A percentile compares a stretch with the other conserved stretches of the same genome.
These are phyloP conservation scores for Hanseniaspora thailandica DNA, from an alignment of 805 yeast species.

Conservation along the genomic window DNA sequence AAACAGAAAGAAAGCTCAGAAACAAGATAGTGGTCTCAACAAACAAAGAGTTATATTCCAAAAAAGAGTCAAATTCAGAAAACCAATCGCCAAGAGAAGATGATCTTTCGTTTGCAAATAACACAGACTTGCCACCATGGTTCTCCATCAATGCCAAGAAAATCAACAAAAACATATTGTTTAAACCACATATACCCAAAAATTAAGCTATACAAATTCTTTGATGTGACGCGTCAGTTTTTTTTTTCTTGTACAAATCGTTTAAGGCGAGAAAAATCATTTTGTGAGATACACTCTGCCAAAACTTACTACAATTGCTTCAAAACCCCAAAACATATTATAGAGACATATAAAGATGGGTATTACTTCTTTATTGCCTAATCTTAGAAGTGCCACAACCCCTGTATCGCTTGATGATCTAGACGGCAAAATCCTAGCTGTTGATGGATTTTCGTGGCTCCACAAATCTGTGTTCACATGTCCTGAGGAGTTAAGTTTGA, in stretches of 20 bases:
- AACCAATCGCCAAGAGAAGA: not conserved
- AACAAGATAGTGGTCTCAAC: conserved; percentile 1
- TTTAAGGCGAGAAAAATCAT: not conserved
- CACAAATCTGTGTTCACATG: conserved; percentile 78
- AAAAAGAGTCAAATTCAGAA: not conserved
- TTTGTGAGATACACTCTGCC: too few relatives aligned
- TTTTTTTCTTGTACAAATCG: not conserved
- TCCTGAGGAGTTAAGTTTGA: conserved; percentile 67
- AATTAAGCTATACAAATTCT: not conserved
- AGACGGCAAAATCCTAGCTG: conserved; percentile 67
- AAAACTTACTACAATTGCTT: too few relatives aligned
- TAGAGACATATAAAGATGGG: too few relatives aligned
- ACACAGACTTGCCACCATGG: conserved; percentile 14
- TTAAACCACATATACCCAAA: not conserved
- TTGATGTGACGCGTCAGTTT: not conserved
- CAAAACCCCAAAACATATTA: too few relatives aligned
- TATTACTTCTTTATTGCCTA: conserved; percentile 69
- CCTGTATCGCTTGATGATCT: conserved; percentile 46
- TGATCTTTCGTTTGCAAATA: conserved; percentile 6
- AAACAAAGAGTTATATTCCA: conserved; percentile 2
- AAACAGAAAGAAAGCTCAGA: conserved; percentile 1
- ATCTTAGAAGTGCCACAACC: conserved; percentile 60
- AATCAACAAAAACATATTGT: not conserved
- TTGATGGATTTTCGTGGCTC: conserved; percentile 96
- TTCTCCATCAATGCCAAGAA: not conserved